Conservation (phyloP, 106 monocot genomes). For the Dendrobium catenatum region DNA sequence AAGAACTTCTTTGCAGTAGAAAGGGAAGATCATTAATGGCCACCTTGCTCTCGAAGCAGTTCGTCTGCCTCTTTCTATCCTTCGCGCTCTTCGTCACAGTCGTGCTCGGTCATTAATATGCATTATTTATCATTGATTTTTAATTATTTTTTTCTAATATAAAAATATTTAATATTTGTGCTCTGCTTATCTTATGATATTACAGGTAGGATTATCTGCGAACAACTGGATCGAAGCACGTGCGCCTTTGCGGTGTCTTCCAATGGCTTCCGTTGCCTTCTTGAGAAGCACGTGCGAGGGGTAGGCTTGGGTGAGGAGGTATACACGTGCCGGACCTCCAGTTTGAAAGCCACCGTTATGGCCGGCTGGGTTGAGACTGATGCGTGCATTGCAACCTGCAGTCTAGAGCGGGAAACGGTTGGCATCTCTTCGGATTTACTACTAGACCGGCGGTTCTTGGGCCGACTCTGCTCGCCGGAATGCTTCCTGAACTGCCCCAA, state of each 20-base stretch:
- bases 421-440: constrained; percentile 24
- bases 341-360: not conserved
- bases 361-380: constrained; percentile 22
- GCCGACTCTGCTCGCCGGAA: constrained; percentile 18
- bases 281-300: constrained; percentile 26
- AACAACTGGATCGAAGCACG: constrained; percentile 10
- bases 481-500: constrained; percentile 27
- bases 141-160: too few species aligned
- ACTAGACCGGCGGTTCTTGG: constrained; percentile 4
- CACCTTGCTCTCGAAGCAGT: too few species aligned
- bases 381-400: constrained; percentile 21
- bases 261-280: constrained; percentile 25
- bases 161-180: too few species aligned
- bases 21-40: too few species aligned
- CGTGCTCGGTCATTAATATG: too few species aligned
- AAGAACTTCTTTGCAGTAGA: too few species aligned
- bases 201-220: not conserved
- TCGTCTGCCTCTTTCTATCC: too few species aligned
- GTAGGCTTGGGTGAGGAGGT: constrained; percentile 4
- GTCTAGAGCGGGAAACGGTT: constrained; percentile 15
- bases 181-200: too few species aligned
- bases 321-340: too few species aligned
- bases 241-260: constrained; percentile 42
- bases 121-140: too few species aligned
- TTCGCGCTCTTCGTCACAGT: too few species aligned